Percentiles rank a stretch among this genome's conserved stretches.
These are phyloP conservation scores for Candida ipomoeae DNA, from an alignment of 805 yeast genomes.

Conservation along the genomic window DNA sequence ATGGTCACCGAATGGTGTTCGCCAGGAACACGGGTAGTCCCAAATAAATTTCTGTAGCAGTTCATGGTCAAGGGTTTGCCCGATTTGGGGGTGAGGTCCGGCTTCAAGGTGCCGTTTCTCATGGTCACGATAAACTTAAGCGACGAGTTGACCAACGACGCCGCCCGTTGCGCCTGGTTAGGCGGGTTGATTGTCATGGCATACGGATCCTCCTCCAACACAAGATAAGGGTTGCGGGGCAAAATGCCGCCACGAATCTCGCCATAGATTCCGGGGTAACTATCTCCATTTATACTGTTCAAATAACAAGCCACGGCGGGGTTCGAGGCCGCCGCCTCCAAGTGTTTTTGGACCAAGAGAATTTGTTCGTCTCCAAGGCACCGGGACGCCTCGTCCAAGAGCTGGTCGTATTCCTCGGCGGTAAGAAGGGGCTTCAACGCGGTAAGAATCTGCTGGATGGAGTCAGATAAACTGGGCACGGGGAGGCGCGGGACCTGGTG, in stretches of 20 bases:
- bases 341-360: slow-evolving; percentile 48
- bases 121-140: slow-evolving; percentile 61
- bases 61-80: slow-evolving; percentile 59
- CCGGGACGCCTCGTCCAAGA: slow-evolving; percentile 41
- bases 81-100: slow-evolving; percentile 53
- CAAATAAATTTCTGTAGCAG: slow-evolving; percentile 64
- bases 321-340: slow-evolving; percentile 41
- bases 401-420: slow-evolving; percentile 44
- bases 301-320: slow-evolving; percentile 45
- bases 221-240: slow-evolving; percentile 75
- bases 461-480: slow-evolving; percentile 50
- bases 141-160: slow-evolving; percentile 61
- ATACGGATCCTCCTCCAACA: slow-evolving; percentile 71
- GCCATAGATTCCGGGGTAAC: slow-evolving; percentile 57
- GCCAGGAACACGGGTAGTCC: slow-evolving; percentile 54
- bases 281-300: slow-evolving; percentile 47
- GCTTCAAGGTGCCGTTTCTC: slow-evolving; percentile 48
- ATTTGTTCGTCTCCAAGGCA: slow-evolving; percentile 44
- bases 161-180: slow-evolving; percentile 63
- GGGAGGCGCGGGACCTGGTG: slow-evolving; percentile 53
- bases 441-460: slow-evolving; percentile 49
- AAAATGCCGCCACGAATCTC: slow-evolving; percentile 61
- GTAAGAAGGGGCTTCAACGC: slow-evolving; percentile 60
- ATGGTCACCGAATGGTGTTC: slow-evolving; percentile 34
- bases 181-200: slow-evolving; percentile 53